These are phyloP conservation scores for Boletus huronensis DNA, from an alignment of 768 basidiomycete species.

Conservation along the genomic window DNA sequence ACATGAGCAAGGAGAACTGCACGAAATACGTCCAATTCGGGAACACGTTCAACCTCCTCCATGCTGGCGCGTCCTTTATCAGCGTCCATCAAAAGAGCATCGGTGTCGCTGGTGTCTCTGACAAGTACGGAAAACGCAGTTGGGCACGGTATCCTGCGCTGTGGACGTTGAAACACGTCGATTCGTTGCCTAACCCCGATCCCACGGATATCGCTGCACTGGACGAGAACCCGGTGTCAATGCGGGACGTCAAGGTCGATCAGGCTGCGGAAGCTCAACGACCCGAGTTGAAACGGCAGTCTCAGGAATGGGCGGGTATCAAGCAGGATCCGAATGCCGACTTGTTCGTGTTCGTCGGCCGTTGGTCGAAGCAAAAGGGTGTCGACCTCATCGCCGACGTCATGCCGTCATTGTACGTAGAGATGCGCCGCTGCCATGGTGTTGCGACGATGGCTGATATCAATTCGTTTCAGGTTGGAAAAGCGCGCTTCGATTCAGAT, in stretches of 20 bases:
- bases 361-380: slow-evolving; percentile 98
- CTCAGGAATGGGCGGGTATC: slow-evolving; percentile 94
- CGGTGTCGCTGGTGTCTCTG: slow-evolving; percentile 94
- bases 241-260: slow-evolving; percentile 76
- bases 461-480: slow-evolving; percentile 53
- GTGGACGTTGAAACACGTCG: slow-evolving; percentile 94
- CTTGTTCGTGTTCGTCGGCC: slow-evolving; percentile 93
- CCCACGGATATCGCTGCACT: slow-evolving; percentile 92
- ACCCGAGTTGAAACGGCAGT: slow-evolving; percentile 86
- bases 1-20: slow-evolving; percentile 94
- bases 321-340: slow-evolving; percentile 88
- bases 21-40: slow-evolving; percentile 97
- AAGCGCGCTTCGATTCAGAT: slow-evolving; percentile 85
- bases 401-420: slow-evolving; percentile 78
- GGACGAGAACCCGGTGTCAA: slow-evolving; percentile 69
- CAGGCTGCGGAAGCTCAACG: slow-evolving; percentile 81
- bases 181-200: slow-evolving; percentile 92
- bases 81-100: slow-evolving; percentile 89
- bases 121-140: slow-evolving; percentile 95
- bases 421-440: no score
- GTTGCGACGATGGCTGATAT: background rate
- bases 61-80: slow-evolving; percentile 91
- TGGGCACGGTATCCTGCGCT: slow-evolving; percentile 97
- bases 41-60: slow-evolving; percentile 94
- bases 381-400: slow-evolving; percentile 97